Evolutionary conservation across 192 early-diverging fungal species (phyloP).

Genomic region (Podila epicladia): DNA sequence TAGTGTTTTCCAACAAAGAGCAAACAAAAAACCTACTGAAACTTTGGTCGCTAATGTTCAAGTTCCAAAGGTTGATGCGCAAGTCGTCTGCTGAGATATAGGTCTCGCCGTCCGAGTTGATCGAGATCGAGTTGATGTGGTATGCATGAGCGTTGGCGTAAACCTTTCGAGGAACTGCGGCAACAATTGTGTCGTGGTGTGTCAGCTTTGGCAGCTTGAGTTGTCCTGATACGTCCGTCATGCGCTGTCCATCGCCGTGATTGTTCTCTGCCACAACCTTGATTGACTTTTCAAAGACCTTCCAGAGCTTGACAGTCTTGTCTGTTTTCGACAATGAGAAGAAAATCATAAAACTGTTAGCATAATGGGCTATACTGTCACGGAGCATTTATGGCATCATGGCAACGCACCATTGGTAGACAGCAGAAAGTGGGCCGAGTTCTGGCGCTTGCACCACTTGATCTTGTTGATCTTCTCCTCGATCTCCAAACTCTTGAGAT

Average conservation of each 20-base stretch:
- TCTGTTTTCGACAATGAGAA: constrained; percentile 60
- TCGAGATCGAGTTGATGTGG: constrained; percentile 99
- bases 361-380: neutral
- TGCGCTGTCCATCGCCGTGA: constrained; percentile 71
- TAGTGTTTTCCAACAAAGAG: neutral
- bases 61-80: constrained; percentile 99
- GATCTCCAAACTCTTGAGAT: constrained; percentile 98
- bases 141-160: constrained; percentile 98
- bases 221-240: constrained; percentile 41
- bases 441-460: constrained; percentile 97
- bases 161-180: constrained; percentile 93
- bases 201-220: constrained; percentile 87
- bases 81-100: constrained; percentile 98
- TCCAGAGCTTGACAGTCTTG: constrained; percentile 99
- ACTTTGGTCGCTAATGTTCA: constrained; percentile 97
- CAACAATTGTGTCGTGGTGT: constrained; percentile 96
- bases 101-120: constrained; percentile 98
- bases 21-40: constrained; percentile 72
- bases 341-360: neutral
- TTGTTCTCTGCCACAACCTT: constrained; percentile 96
- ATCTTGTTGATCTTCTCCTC: constrained; percentile 99
- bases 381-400: neutral
- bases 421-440: constrained; percentile 95
- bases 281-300: constrained; percentile 97
- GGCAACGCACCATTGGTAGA: constrained; percentile 87